Conservation (phyloP, 169 alveolate genomes). For the Plasmodium reichenowi region DNA sequence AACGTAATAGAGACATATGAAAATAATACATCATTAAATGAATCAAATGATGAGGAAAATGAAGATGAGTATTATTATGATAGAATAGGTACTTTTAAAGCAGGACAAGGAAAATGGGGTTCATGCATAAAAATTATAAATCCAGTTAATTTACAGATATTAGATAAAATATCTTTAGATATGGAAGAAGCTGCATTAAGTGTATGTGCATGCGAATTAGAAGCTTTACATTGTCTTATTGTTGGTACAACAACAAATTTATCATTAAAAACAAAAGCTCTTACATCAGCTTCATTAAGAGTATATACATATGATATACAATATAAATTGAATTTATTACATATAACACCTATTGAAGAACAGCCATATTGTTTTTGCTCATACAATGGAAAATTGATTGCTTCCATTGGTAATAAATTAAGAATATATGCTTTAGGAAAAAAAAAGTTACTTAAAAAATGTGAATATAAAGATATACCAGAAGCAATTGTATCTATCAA, state of each 20-base stretch:
- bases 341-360: slow-evolving; percentile 93
- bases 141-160: slow-evolving; percentile 87
- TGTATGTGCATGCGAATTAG: slow-evolving; percentile 90
- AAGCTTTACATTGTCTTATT: slow-evolving; percentile 90
- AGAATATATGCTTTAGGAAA: slow-evolving; percentile 98
- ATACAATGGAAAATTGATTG: slow-evolving; percentile 94
- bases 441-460: slow-evolving; percentile 96
- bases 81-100: slow-evolving; percentile 91
- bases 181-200: slow-evolving; percentile 96
- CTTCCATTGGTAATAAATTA: slow-evolving; percentile 94
- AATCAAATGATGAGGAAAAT: slow-evolving; percentile 74
- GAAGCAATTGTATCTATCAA: slow-evolving; percentile 88
- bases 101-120: slow-evolving; percentile 96
- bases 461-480: slow-evolving; percentile 93
- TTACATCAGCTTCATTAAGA: slow-evolving; percentile 75
- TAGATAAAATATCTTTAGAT: slow-evolving; percentile 92
- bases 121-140: slow-evolving; percentile 92
- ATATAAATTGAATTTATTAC: slow-evolving; percentile 85
- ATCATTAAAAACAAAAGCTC: slow-evolving; percentile 55
- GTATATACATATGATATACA: slow-evolving; percentile 84
- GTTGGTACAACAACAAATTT: slow-evolving; percentile 93
- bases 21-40: slow-evolving; percentile 6
- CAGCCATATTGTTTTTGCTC: slow-evolving; percentile 94
- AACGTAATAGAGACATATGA: neutral
- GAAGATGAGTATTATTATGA: slow-evolving; percentile 81